phyloP scores from a whole-genome alignment of 805 yeast genomes.

The Saccharomyces cerevisiae region DNA sequence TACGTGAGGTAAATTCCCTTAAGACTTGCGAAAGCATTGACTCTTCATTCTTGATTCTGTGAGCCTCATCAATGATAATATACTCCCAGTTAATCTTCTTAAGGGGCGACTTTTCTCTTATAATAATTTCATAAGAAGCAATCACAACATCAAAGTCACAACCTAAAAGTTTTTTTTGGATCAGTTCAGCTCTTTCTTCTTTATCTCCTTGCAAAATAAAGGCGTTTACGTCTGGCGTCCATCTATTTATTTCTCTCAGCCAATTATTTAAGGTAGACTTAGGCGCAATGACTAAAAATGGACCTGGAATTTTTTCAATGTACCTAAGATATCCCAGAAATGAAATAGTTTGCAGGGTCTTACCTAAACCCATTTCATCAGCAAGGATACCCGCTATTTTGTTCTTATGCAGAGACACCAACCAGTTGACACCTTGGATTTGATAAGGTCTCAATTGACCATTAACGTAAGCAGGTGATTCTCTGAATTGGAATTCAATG shows the following conservation, averaged over 20 bases:
- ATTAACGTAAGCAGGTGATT: conserved; percentile 66
- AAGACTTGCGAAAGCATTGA: conserved; percentile 65
- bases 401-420: conserved; percentile 58
- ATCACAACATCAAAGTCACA: conserved; percentile 68
- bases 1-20: conserved; percentile 60
- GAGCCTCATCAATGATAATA: conserved; percentile 72
- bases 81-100: conserved; percentile 68
- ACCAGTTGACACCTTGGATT: conserved; percentile 75
- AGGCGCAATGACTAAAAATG: conserved; percentile 69
- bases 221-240: conserved; percentile 75
- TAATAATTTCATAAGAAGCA: conserved; percentile 69
- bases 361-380: conserved; percentile 83
- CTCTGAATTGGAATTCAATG: conserved; percentile 49
- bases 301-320: conserved; percentile 53
- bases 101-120: conserved; percentile 61
- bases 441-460: conserved; percentile 68
- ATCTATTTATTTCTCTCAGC: conserved; percentile 65
- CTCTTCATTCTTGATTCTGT: conserved; percentile 72
- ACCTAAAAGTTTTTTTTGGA: conserved; percentile 40
- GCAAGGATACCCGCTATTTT: conserved; percentile 69
- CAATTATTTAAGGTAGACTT: conserved; percentile 76
- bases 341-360: conserved; percentile 72
- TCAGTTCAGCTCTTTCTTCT: conserved; percentile 50
- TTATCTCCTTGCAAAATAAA: conserved; percentile 69
- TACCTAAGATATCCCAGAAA: conserved; percentile 66